phyloP scores from a whole-genome alignment of 441 rosid genomes.

The Aleurites moluccanus region DNA sequence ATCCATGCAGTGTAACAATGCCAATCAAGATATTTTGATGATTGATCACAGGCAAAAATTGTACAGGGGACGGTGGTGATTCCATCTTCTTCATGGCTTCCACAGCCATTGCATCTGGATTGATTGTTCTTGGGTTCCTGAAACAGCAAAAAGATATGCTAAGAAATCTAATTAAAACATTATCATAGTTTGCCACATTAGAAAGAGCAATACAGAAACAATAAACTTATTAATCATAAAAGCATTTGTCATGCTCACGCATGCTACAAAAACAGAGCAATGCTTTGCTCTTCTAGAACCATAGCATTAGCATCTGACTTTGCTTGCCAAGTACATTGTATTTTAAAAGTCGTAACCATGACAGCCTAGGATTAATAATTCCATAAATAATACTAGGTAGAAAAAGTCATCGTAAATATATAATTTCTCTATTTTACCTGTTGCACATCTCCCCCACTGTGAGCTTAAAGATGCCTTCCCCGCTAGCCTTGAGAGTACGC shows the following conservation, averaged over 20 bases:
- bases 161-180: neutral
- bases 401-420: neutral
- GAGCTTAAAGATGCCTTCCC: conserved; percentile 89
- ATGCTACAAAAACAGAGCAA: neutral
- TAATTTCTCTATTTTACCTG: conserved; percentile 44
- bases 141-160: conserved; percentile 11
- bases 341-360: neutral
- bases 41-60: conserved; percentile 74
- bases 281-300: neutral
- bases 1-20: conserved; percentile 85
- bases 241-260: neutral
- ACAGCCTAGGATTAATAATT: neutral
- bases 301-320: neutral
- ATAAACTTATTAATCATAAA: neutral
- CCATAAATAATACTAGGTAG: neutral
- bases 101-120: conserved; percentile 89
- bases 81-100: conserved; percentile 98
- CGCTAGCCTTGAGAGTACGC: conserved; percentile 82
- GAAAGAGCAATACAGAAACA: neutral
- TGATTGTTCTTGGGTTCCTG: conserved; percentile 87
- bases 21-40: conserved; percentile 69
- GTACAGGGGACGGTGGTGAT: conserved; percentile 92
- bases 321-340: neutral
- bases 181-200: neutral
- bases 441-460: conserved; percentile 94